Percentiles rank a stretch among this genome's conserved stretches.
phyloP scores from a whole-genome alignment of 352 stramenopile genomes.

The Globisporangium polare region DNA sequence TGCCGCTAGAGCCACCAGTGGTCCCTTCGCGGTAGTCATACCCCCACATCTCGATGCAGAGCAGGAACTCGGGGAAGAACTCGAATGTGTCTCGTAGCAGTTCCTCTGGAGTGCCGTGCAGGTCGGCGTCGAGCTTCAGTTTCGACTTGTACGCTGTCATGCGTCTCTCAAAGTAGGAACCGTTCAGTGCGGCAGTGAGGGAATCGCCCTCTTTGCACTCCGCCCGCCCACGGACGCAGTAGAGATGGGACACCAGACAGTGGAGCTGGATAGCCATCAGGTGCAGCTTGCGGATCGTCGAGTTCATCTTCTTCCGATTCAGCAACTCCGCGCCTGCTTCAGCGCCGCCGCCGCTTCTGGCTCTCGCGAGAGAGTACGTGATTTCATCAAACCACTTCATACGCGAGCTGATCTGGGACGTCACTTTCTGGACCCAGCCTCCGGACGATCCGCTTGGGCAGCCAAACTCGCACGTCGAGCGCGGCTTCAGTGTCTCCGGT shows the following conservation, averaged over 20 bases:
- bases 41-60: slow-evolving; percentile 74
- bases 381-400: slow-evolving; percentile 80
- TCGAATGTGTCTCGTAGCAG: slow-evolving; percentile 69
- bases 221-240: slow-evolving; percentile 45
- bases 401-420: slow-evolving; percentile 70
- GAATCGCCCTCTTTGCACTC: slow-evolving; percentile 60
- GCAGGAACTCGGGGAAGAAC: slow-evolving; percentile 69
- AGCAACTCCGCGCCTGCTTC: slow-evolving; percentile 38
- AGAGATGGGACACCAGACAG: slow-evolving; percentile 64
- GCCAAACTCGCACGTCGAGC: slow-evolving; percentile 47
- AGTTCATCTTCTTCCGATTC: slow-evolving; percentile 82
- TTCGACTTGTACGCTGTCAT: slow-evolving; percentile 72
- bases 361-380: slow-evolving; percentile 66
- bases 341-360: slow-evolving; percentile 21
- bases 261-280: slow-evolving; percentile 74
- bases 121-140: slow-evolving; percentile 57
- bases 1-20: slow-evolving; percentile 17
- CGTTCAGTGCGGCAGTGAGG: slow-evolving; percentile 56
- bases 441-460: slow-evolving; percentile 39
- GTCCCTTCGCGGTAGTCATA: slow-evolving; percentile 55
- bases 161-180: slow-evolving; percentile 68
- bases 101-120: slow-evolving; percentile 38
- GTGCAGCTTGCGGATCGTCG: slow-evolving; percentile 75
- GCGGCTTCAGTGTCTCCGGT: neutral
- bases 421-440: slow-evolving; percentile 68